Conservation (phyloP, 1,139 yeast species). For the Geotrichum fermentans region DNA sequence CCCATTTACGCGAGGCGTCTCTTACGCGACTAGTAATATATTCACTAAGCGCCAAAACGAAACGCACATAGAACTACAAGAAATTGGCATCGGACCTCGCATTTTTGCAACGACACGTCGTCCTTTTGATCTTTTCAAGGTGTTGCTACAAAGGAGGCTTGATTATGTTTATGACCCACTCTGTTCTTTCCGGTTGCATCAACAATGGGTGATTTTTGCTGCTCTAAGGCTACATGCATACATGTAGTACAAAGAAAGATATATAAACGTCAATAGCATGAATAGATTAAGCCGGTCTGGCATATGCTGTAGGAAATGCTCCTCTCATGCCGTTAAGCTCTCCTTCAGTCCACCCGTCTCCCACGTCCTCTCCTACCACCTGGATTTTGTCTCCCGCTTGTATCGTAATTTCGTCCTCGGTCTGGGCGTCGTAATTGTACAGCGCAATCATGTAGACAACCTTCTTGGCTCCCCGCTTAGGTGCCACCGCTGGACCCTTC, state of each 20-base stretch:
- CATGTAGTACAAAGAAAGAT: background rate
- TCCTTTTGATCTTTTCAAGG: too few relatives aligned
- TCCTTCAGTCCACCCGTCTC: constrained; percentile 97
- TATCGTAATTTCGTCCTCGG: constrained; percentile 74
- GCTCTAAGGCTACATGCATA: background rate
- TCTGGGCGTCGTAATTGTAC: constrained; percentile 77
- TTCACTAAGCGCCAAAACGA: too few relatives aligned
- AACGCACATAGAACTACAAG: too few relatives aligned
- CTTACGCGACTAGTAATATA: too few relatives aligned
- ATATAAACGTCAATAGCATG: background rate
- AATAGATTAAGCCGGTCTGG: constrained; percentile 21
- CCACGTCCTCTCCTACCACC: constrained; percentile 67
- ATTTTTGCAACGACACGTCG: too few relatives aligned
- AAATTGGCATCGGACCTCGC: too few relatives aligned
- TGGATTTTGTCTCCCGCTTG: constrained; percentile 70
- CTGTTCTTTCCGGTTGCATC: too few relatives aligned
- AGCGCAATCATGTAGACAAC: constrained; percentile 65
- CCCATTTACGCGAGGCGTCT: too few relatives aligned
- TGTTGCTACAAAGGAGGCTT: too few relatives aligned
- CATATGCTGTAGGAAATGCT: constrained; percentile 78
- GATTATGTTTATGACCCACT: too few relatives aligned
- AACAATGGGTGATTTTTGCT: too few relatives aligned
- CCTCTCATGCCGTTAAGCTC: constrained; percentile 70
- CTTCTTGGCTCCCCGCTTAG: constrained; percentile 66
- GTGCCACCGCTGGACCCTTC: constrained; percentile 78